Conservation (phyloP, 2,329 filamentous ascomycete species). For the Xenosphaeropsis pyriputrescens region DNA sequence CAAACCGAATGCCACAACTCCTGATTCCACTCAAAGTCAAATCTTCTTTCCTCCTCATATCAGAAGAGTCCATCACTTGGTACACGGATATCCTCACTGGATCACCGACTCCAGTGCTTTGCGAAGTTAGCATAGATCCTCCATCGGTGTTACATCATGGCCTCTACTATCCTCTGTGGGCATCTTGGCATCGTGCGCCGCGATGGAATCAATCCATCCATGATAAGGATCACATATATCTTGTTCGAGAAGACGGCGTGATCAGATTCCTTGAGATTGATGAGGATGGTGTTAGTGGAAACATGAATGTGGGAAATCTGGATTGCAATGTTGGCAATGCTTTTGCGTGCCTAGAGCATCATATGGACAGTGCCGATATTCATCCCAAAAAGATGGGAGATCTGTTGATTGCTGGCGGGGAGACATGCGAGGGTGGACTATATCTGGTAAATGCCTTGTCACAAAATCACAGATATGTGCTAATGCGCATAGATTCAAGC, state of each 20-base stretch:
- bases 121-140: slow-evolving; percentile 24
- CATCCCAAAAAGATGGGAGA: slow-evolving; percentile 49
- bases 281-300: slow-evolving; percentile 34
- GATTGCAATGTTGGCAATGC: slow-evolving; percentile 65
- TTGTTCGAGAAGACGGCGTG: slow-evolving; percentile 77
- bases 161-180: slow-evolving; percentile 48
- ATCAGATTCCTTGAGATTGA: slow-evolving; percentile 60
- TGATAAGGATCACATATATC: slow-evolving; percentile 64
- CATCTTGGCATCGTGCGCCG: slow-evolving; percentile 68
- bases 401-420: slow-evolving; percentile 66
- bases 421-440: slow-evolving; percentile 62
- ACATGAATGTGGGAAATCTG: slow-evolving; percentile 47
- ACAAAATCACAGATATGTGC: background rate
- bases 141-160: slow-evolving; percentile 32
- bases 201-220: slow-evolving; percentile 46
- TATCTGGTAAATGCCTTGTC: slow-evolving; percentile 25
- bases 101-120: slow-evolving; percentile 29
- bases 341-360: slow-evolving; percentile 48
- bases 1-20: slow-evolving; percentile 47
- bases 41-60: slow-evolving; percentile 58
- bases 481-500: slow-evolving; percentile 30
- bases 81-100: slow-evolving; percentile 39
- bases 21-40: slow-evolving; percentile 57
- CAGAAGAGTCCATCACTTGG: slow-evolving; percentile 39
- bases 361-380: slow-evolving; percentile 19